These are phyloP conservation scores for Aspergillus quadricinctus DNA, from an alignment of 2,329 filamentous ascomycete species.

Conservation along the genomic window DNA sequence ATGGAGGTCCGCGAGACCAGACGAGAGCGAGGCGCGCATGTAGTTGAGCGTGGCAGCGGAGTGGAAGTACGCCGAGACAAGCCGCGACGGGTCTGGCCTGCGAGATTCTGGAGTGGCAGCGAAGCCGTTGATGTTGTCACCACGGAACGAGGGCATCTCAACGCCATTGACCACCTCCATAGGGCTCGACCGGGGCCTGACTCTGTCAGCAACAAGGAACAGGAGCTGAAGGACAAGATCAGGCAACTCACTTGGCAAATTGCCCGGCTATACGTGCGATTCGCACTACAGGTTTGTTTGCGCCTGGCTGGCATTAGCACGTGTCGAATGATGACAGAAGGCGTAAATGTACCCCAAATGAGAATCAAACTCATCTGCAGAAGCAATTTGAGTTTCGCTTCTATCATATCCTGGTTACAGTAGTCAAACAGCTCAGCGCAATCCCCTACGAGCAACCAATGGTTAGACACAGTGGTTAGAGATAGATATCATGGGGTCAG, in stretches of 20 bases:
- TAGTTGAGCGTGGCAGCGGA: constrained; percentile 94
- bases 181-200: constrained; percentile 72
- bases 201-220: not conserved
- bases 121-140: constrained; percentile 93
- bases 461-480: constrained; percentile 7
- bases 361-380: constrained; percentile 96
- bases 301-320: constrained; percentile 29
- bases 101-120: constrained; percentile 61
- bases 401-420: constrained; percentile 82
- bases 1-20: constrained; percentile 89
- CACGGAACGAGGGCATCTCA: constrained; percentile 83
- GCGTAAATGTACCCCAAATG: constrained; percentile 65
- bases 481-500: not conserved
- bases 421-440: constrained; percentile 98
- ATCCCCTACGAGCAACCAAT: constrained; percentile 48
- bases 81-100: constrained; percentile 72
- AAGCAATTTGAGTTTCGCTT: constrained; percentile 93
- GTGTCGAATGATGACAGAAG: constrained; percentile 24
- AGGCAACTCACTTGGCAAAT: constrained; percentile 67
- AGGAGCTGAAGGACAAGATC: not conserved
- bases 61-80: constrained; percentile 92
- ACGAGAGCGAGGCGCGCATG: constrained; percentile 74
- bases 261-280: constrained; percentile 96
- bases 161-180: constrained; percentile 76
- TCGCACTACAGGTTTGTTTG: constrained; percentile 76